phyloP scores from a whole-genome alignment of 73 alveolate genomes.

The Blepharisma stoltei region DNA sequence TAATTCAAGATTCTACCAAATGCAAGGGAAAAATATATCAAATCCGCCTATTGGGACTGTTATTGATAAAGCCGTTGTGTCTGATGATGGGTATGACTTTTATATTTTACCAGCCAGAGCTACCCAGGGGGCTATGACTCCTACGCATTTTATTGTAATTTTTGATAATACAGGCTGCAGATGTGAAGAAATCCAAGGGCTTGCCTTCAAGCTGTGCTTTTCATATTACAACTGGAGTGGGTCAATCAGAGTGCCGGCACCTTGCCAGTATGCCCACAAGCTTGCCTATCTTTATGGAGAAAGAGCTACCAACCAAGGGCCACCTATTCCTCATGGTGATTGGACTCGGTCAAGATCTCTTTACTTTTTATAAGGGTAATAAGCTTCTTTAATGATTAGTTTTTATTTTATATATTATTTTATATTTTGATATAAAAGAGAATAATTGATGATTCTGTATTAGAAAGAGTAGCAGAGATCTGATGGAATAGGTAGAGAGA shows the following conservation, averaged over 20 bases:
- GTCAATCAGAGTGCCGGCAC: constrained; percentile 89
- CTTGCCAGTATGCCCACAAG: constrained; percentile 88
- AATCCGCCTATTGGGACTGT: constrained; percentile 92
- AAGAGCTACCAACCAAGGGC: constrained; percentile 24
- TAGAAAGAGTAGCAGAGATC: too few species aligned
- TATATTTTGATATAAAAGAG: too few species aligned
- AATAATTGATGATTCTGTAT: too few species aligned
- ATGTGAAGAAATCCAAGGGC: constrained; percentile 69
- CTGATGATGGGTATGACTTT: constrained; percentile 83
- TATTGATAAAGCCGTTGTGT: constrained; percentile 77
- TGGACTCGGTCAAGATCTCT: constrained; percentile 4
- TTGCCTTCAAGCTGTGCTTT: constrained; percentile 81
- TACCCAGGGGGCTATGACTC: constrained; percentile 89
- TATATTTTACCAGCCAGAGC: constrained; percentile 88
- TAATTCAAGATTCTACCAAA: constrained; percentile 62
- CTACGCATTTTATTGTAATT: constrained; percentile 88
- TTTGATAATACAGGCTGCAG: constrained; percentile 63
- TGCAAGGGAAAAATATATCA: constrained; percentile 28
- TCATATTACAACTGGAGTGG: constrained; percentile 93
- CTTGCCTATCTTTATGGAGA: constrained; percentile 80
- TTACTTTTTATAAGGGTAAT: background rate
- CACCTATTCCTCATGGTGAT: constrained; percentile 13
- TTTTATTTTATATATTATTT: too few species aligned
- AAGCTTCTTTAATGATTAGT: too few species aligned
- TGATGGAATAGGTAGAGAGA: too few species aligned